Evolutionary conservation across 2,329 filamentous ascomycete genomes (phyloP).

Genomic region (Colletotrichum paranaense): DNA sequence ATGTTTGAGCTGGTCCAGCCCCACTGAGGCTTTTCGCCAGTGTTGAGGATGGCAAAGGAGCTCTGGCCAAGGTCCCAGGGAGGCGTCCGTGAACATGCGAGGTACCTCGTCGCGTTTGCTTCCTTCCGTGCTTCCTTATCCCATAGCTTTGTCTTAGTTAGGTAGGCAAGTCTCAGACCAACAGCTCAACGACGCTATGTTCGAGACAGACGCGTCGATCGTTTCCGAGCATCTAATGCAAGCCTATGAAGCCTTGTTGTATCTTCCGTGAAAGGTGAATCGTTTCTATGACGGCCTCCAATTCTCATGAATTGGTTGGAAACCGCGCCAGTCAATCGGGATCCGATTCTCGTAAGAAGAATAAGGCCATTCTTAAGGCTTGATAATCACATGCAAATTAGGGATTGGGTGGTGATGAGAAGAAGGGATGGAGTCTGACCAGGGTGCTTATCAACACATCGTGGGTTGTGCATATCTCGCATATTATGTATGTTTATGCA

Average conservation of each 20-base stretch:
- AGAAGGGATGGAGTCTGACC: background rate
- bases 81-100: background rate
- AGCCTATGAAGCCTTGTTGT: background rate
- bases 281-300: background rate
- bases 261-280: background rate
- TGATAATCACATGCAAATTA: constrained; percentile 30
- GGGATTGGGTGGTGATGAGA: background rate
- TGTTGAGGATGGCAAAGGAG: background rate
- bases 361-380: background rate
- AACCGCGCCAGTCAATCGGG: no score
- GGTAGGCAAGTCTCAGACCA: constrained; percentile 18
- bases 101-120: background rate
- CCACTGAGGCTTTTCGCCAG: background rate
- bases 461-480: background rate
- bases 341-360: background rate
- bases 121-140: background rate
- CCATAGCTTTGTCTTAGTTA: background rate
- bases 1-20: background rate
- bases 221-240: background rate
- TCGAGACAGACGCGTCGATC: constrained; percentile 5
- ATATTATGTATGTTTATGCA: background rate
- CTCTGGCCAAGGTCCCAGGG: background rate
- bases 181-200: constrained; percentile 28
- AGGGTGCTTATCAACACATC: background rate
- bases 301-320: background rate